Conservation (phyloP, 768 basidiomycete genomes). For the Suillus alpinus region DNA sequence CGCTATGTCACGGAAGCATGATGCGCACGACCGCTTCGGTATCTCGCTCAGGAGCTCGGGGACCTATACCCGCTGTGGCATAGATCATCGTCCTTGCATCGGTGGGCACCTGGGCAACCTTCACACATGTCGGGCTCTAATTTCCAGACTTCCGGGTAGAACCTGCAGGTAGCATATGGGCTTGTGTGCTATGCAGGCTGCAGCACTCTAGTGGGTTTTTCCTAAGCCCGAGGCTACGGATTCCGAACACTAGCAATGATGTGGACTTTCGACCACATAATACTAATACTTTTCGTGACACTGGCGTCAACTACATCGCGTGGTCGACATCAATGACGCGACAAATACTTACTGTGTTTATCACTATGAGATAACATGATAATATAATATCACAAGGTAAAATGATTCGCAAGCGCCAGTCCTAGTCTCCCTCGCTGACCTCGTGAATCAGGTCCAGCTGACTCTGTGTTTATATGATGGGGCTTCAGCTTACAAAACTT, state of each 20-base stretch:
- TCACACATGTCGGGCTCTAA: not conserved
- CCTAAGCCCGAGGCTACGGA: not conserved
- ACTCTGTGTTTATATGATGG: not conserved
- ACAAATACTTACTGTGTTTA: not conserved
- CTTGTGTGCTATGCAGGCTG: not conserved
- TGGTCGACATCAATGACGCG: not conserved
- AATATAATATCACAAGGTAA: not conserved
- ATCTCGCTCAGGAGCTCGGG: not conserved
- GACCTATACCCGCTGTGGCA: not conserved
- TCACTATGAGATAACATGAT: too few relatives aligned
- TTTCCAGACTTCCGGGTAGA: not conserved
- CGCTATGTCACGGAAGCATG: not conserved
- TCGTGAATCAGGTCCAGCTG: not conserved
- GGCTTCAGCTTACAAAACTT: not conserved
- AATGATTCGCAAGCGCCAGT: not conserved
- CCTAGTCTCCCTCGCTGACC: not conserved
- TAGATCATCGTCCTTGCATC: not conserved
- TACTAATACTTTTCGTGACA: not conserved
- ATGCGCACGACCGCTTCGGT: not conserved
- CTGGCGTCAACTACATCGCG: not conserved
- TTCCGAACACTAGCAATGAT: not conserved
- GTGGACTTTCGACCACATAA: not conserved
- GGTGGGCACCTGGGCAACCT: not conserved
- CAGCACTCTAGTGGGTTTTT: not conserved
- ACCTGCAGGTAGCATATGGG: not conserved